Base-by-base conservation (phyloP, 108 stramenopile genomes). In the Stephanodiscus minutulus region DNA sequence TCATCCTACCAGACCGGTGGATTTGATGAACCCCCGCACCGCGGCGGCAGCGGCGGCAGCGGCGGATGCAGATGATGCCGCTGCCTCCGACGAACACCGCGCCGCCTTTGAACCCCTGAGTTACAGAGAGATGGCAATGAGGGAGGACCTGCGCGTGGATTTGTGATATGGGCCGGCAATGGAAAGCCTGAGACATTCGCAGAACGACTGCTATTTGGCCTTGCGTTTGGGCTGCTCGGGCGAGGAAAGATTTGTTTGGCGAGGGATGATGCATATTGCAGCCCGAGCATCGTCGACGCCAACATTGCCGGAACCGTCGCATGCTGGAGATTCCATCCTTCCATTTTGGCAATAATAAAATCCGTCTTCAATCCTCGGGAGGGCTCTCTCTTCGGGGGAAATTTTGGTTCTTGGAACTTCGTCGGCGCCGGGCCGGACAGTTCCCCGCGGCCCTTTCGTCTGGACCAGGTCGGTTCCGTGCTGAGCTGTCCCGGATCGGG, bases 371-470 rank as follows among this genome's bases (percentile, higher is more conserved):
- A 91, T 64, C 93, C 93, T 17, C 57, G 44, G 27, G 64, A 79
- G 22, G 73, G 77, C 11, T 18, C 27, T 20, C 50, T 89, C 41
- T 85, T 49, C 60, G 55, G 54, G 52, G 96, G 93, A 4, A 94
- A 94, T 61, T 87, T 91, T 64, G 93, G 93, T 1, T 47, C 90
- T 24, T 91, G 83, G 79, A 96, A 96, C 59, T 96, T 96, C 73
- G 86, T 73, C 58, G 90, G 90, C n/a, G 50, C 61, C 0, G 96
- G 96, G 18, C 90, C 91, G 33, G 85, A 93, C 64, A 93, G 89
- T n/a, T 76, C 83, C 17, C 89, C 73, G 6, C 87, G 86, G 53
- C 86, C 90, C 57, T 44, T 90, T 55, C 86, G 88, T 15, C 65
- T 91, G 2, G 89, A 88, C n/a, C 83, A 76, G 18, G 76, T 93